These are phyloP conservation scores for Podospora pseudoanserina DNA, from an alignment of 495 filamentous ascomycete species.

Conservation along the genomic window DNA sequence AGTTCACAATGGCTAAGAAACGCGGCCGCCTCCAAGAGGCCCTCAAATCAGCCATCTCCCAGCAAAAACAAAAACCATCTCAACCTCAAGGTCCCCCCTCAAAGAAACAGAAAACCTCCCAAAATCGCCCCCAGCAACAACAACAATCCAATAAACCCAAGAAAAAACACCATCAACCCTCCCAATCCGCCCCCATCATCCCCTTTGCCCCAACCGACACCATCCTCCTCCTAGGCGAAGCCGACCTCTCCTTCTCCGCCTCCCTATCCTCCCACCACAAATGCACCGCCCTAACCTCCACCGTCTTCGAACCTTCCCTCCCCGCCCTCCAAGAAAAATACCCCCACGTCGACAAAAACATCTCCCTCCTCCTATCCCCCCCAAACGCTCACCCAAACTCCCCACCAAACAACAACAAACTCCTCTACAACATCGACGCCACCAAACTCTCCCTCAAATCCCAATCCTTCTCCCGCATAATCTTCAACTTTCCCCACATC, in stretches of 20 bases:
- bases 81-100: constrained; percentile 5
- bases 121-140: not conserved
- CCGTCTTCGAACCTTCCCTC: constrained; percentile 44
- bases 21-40: constrained; percentile 20
- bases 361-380: constrained; percentile 45
- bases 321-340: constrained; percentile 64
- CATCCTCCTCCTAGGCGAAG: constrained; percentile 87
- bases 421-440: constrained; percentile 64
- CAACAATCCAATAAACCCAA: constrained; percentile 3
- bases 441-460: constrained; percentile 17
- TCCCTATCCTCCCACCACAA: constrained; percentile 69
- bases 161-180: constrained; percentile 26
- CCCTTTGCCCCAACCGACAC: constrained; percentile 69
- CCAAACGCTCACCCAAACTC: constrained; percentile 34
- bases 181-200: constrained; percentile 55
- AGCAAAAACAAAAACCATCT: constrained; percentile 21
- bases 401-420: constrained; percentile 34
- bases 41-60: constrained; percentile 24
- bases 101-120: constrained; percentile 22
- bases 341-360: constrained; percentile 63
- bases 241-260: constrained; percentile 86
- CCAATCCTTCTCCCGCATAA: constrained; percentile 43
- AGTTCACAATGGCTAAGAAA: constrained; percentile 17
- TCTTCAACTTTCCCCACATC: constrained; percentile 97
- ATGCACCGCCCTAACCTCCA: constrained; percentile 59